Base-by-base conservation (phyloP, 768 basidiomycete genomes). In the Paxillus involutus region DNA sequence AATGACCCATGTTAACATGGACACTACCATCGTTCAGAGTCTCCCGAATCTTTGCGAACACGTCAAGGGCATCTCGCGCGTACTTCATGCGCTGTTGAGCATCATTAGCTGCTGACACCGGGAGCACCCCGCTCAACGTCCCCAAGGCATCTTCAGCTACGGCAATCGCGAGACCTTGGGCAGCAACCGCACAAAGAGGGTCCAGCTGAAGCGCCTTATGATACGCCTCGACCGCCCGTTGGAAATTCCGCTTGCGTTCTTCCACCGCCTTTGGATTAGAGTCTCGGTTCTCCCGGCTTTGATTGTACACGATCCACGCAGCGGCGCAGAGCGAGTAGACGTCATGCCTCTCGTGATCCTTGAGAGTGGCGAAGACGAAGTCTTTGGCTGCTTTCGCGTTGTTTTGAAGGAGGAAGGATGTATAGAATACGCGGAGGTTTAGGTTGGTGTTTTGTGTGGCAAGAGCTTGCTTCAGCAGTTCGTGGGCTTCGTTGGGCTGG, bases 1-100 rank as follows among this genome's bases (percentile, higher is more conserved):
- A 97, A 64, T 98, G 97, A 0, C 95, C 97, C 78, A 98, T 95
- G 68, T 99, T 99, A 64, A 92, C 77, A 65, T 95, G 94, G 4
- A 97, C 94, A 55, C 89, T 89, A 7, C 91, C 92, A 41, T 84
- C 82, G 53, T 83, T 81, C 49, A 94, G 73, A 2, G 85, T 88
- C 73, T 98, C 97, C 51, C 93, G 80, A 48, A 98, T 88, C 71
- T 96, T 93, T 3, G 85, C 88, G 64, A 99, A 93, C 35, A 96
- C 80, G 45, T 89, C 86, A 42, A 99, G 71, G 0, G 97, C 96
- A 48, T 97, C 93, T 7, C 92, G 80, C 3, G 92, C 83, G 60
- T 91, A 89, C 71, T 81, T 81, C 57, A 84, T 62, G 43, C 90
- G 77, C 57, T 81, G 80, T 60, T 82, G 80, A 0, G 75, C 71